Base-by-base conservation (phyloP, 495 filamentous ascomycete species). In the Lasiosphaeria ovina region DNA sequence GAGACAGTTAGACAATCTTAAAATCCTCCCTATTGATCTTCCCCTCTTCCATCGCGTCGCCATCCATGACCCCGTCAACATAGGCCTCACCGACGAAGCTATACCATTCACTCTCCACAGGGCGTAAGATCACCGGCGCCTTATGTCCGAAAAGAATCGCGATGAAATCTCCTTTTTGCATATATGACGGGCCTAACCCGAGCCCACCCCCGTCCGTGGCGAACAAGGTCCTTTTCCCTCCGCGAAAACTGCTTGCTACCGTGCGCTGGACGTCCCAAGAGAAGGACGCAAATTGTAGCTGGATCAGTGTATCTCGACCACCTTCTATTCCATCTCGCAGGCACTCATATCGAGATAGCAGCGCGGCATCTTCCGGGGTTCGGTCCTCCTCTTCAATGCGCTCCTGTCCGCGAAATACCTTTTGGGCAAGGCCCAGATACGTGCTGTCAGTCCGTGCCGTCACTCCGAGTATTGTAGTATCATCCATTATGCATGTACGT, bases 51-150 rank as follows among this genome's bases (percentile, higher is more conserved):
- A 50, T 50, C 47, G 47, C 47, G 11, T 50, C 47, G 24, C 47
- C 47, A 50, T 50, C 47, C 47, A 50, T 50, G 47, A 50, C n/a
- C n/a, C 47, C 47, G 47, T 50, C 47, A 50, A 50, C 47, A 50
- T 50, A 50, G 10, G 47, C 47, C 10, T 50, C 47, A 50, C 47
- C 17, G 47, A 50, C 47, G 24, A 50, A 50, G 47, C 47, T 50
- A 24, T 24, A 50, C 10, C 47, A 17, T 9, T 16, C 47, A 50
- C 47, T 11, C 47, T 24, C 47, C 47, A 50, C 47, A 9, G 47
- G 47, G 6, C 47, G 47, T 50, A 50, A 50, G 47, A 50, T 16
- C 47, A 50, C 47, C n/a, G 47, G 47, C 47, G 47, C 47, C 47
- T 10, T 24, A 50, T 50, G 47, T 50, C 47, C 47, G 47, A 50